A percentile compares a stretch with the other conserved stretches of the same genome.
Conservation (phyloP, 78 protist species). For the Parvularia atlantis region DNA sequence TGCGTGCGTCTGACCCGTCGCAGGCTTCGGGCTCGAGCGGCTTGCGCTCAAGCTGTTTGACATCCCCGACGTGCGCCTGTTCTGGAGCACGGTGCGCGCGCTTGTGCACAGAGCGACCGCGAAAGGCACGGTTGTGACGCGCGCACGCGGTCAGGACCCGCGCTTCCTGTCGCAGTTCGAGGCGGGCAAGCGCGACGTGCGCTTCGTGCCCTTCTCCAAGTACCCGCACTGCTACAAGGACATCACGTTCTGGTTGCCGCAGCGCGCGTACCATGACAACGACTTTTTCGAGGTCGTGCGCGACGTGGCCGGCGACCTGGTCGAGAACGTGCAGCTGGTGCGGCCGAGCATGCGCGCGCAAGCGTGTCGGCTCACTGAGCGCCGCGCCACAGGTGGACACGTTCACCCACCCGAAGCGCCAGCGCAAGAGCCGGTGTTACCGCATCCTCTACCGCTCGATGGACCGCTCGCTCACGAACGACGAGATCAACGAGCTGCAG, state of each 20-base stretch:
- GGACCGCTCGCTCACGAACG: slow-evolving; percentile 55
- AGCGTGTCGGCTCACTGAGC: too few relatives aligned
- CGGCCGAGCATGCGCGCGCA: background rate
- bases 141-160: too few relatives aligned
- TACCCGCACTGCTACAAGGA: slow-evolving; percentile 68
- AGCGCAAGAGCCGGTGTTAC: slow-evolving; percentile 51
- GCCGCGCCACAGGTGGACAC: slow-evolving; percentile 22
- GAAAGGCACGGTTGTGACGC: too few relatives aligned
- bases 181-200: background rate
- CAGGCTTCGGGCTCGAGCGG: slow-evolving; percentile 89
- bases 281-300: slow-evolving; percentile 65
- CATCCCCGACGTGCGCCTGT: slow-evolving; percentile 87
- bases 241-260: slow-evolving; percentile 65
- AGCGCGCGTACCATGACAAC: slow-evolving; percentile 51
- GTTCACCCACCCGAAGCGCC: slow-evolving; percentile 61
- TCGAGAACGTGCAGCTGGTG: slow-evolving; percentile 52
- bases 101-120: too few relatives aligned
- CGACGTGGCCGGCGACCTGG: slow-evolving; percentile 61
- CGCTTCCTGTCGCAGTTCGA: slow-evolving; percentile 68
- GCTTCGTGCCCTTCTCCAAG: slow-evolving; percentile 26
- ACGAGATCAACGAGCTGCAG: slow-evolving; percentile 21
- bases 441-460: slow-evolving; percentile 72
- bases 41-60: slow-evolving; percentile 81
- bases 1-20: too few relatives aligned
- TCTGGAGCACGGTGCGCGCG: too few relatives aligned